phyloP scores from a whole-genome alignment of 108 stramenopile species.

The Poteriospumella lacustris region DNA sequence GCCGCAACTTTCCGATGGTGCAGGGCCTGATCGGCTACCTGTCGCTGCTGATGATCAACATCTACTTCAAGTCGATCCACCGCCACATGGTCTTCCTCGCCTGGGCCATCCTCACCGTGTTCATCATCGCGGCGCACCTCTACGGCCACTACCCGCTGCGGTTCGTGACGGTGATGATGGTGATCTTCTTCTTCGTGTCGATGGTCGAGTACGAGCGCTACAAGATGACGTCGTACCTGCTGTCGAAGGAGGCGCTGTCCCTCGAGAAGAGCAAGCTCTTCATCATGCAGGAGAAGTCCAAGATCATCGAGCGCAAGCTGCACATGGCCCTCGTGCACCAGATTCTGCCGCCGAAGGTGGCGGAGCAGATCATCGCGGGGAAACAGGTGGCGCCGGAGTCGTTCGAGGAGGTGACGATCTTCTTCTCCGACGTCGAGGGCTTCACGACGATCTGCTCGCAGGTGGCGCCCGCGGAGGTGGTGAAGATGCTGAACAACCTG shows the following conservation, averaged over 20 bases:
- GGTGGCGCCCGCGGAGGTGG: constrained; percentile 43
- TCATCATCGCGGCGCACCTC: neutral
- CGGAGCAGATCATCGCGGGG: neutral
- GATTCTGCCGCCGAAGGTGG: constrained; percentile 10
- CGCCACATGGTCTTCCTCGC: neutral
- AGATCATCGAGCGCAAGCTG: constrained; percentile 3
- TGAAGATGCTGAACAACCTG: constrained; percentile 56
- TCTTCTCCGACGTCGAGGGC: constrained; percentile 71
- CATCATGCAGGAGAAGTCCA: neutral
- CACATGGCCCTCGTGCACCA: constrained; percentile 10
- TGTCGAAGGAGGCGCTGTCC: neutral
- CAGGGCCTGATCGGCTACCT: neutral
- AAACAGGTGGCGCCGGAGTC: neutral
- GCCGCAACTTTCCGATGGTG: neutral
- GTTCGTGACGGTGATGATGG: neutral
- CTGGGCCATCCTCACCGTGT: neutral
- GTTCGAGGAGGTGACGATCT: constrained; percentile 55
- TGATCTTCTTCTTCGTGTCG: constrained; percentile 8
- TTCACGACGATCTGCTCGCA: constrained; percentile 55
- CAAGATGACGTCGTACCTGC: neutral
- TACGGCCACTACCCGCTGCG: neutral
- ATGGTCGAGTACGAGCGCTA: neutral
- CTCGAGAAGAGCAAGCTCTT: neutral
- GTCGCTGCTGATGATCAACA: neutral
- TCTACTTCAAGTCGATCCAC: constrained; percentile 4